A percentile compares a stretch with the other conserved stretches of the same genome.
Conservation (phyloP, 257 asterid species). For the Ophiorrhiza pumila region DNA sequence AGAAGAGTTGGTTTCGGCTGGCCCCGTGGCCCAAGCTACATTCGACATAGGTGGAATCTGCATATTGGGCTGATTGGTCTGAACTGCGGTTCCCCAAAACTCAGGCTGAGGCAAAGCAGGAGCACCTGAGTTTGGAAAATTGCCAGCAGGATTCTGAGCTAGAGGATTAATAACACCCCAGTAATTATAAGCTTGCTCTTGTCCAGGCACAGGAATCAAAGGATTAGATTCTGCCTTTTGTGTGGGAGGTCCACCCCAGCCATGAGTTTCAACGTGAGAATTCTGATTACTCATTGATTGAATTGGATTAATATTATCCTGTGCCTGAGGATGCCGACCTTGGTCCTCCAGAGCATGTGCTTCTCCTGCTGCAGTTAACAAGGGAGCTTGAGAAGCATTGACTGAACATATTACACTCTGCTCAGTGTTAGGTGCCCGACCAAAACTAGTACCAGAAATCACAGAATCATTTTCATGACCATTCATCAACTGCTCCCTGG, state of each 20-base stretch:
- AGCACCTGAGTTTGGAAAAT: conserved; percentile 43
- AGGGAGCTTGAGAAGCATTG: conserved; percentile 30
- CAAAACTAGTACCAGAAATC: conserved; percentile 34
- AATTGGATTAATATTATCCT: conserved; percentile 28
- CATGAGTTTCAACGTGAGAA: conserved; percentile 39
- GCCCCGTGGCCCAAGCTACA: conserved; percentile 53
- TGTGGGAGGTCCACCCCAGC: conserved; percentile 31
- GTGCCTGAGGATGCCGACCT: conserved; percentile 26
- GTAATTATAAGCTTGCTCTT: conserved; percentile 42
- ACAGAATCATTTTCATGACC: conserved; percentile 17
- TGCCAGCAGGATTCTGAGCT: conserved; percentile 48
- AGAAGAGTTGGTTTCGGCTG: conserved; percentile 36
- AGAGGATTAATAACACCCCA: conserved; percentile 46
- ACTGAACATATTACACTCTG: conserved; percentile 33
- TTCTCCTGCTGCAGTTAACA: conserved; percentile 35
- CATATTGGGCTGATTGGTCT: conserved; percentile 54
- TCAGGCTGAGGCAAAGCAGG: conserved; percentile 53
- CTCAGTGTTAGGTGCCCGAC: conserved; percentile 49
- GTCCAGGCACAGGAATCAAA: conserved; percentile 35
- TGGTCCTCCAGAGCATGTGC: conserved; percentile 40
- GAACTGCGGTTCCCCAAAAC: conserved; percentile 51
- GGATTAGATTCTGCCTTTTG: conserved; percentile 30
- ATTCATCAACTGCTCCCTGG: conserved; percentile 33
- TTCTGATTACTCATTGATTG: conserved; percentile 46
- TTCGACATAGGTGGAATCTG: conserved; percentile 43